A percentile compares a stretch with the other conserved stretches of the same genome.
phyloP scores from a whole-genome alignment of 148 eudicot genomes.

The Dysphania ambrosioides region DNA sequence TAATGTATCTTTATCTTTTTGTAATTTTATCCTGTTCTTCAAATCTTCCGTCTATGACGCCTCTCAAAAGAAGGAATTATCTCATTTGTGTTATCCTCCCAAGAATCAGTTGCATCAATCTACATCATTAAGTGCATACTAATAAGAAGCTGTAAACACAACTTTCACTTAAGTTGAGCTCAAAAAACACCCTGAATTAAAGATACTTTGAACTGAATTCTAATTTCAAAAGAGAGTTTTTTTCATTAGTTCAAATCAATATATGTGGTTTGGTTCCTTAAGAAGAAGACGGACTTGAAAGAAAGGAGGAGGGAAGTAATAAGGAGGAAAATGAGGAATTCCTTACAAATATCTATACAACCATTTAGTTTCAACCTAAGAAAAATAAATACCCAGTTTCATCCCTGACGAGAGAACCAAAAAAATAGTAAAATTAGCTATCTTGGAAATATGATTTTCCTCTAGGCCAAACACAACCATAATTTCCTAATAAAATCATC shows the following conservation, averaged over 20 bases:
- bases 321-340: background rate
- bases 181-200: too few species aligned
- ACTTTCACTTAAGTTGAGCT: background rate
- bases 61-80: conserved; percentile 64
- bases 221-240: background rate
- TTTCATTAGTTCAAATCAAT: background rate
- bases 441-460: background rate
- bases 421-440: background rate
- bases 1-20: too few species aligned
- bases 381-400: background rate
- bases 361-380: background rate
- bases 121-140: conserved; percentile 14
- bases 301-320: background rate
- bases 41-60: conserved; percentile 70
- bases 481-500: background rate
- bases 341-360: background rate
- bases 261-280: background rate
- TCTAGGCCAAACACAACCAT: background rate
- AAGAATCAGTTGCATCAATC: conserved; percentile 74
- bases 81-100: conserved; percentile 81
- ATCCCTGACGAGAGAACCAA: background rate
- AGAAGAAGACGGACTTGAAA: background rate
- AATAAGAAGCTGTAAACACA: background rate
- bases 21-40: too few species aligned
- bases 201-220: background rate